Evolutionary conservation across 208 protist genomes (phyloP), one percentile per base, ranked within the genome.

Genomic region (Acanthamoeba rhysodes): DNA sequence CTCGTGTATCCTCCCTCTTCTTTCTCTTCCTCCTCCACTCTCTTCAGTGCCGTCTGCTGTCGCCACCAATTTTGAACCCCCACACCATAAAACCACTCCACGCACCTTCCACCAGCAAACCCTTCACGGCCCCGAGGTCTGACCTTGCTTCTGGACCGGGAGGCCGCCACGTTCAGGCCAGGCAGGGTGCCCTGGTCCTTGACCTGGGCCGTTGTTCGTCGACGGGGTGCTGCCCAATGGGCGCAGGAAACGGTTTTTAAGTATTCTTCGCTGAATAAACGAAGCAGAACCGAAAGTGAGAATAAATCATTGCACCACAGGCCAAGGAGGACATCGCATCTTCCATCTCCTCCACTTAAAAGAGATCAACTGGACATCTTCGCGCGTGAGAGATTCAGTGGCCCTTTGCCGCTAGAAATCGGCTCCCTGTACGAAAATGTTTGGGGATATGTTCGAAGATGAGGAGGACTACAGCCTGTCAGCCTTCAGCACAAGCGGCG

Each of bases 361-460:
- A 16, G 55, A 59, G 16, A 16, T 7, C 10, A 16, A 16, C 55
- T 7, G 10, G 20, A 12, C 55, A 62, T 62, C 55, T 62, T 62
- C 55, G 10, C 20, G 2, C 16, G 10, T 22, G 55, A 62, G 16
- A 62, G 16, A 62, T 22, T 62, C 20, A 22, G 55, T 22, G 55
- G 37, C 37, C 37, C 37, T 41, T n/a, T n/a, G 37, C 37, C 37
- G 4, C 37, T 41, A 41, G 37, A 41, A 3, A 41, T 41, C 55
- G 20, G 10, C 10, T 12, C 10, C 55, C 4, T 22, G 16, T 7
- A 62, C 55, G 55, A 82, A 48, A 27, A 82, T 82, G 74, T 82
- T 82, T 82, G 74, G 74, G 29, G 74, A 82, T 27, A 82, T 82
- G 74, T 82, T 82, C 55, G 74, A 82, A 82, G 74, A 82, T 82